These are phyloP conservation scores for Ilex paraguariensis DNA, from an alignment of 305 asterid species.

Conservation along the genomic window DNA sequence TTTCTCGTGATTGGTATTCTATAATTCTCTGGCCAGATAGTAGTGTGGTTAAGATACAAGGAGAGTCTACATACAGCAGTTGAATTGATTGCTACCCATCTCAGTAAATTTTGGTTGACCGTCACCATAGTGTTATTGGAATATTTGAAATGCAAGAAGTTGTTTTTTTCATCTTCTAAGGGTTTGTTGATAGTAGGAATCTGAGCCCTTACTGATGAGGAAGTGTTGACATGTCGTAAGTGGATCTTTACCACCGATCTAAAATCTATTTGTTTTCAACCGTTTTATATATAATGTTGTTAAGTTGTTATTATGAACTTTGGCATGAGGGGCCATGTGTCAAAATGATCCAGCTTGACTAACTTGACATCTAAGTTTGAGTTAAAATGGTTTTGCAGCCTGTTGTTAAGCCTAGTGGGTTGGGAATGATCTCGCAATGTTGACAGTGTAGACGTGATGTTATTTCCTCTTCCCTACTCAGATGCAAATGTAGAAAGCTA, in stretches of 20 bases:
- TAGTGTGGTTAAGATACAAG: constrained; percentile 85
- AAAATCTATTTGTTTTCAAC: neutral
- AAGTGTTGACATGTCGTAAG: neutral
- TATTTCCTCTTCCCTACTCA: constrained; percentile 18
- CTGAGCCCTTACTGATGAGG: no score
- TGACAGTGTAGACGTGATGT: neutral
- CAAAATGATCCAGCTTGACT: no score
- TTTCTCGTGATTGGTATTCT: neutral
- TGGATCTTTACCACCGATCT: neutral
- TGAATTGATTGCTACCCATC: constrained; percentile 74
- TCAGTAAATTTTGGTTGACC: constrained; percentile 92
- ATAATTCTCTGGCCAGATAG: constrained; percentile 42
- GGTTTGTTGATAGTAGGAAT: neutral
- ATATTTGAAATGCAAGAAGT: constrained; percentile 84
- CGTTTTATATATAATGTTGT: neutral
- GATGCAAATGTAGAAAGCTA: constrained; percentile 59
- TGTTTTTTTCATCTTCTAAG: constrained; percentile 7
- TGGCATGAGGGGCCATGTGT: no score
- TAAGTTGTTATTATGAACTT: no score
- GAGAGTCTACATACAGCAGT: constrained; percentile 73
- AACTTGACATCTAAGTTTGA: no score
- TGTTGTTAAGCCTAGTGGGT: no score
- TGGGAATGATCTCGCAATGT: neutral
- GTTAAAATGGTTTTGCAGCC: no score
- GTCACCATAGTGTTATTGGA: constrained; percentile 82